Evolutionary conservation across 129 eudicot genomes (phyloP).

Genomic region (Smallanthus sonchifolius): DNA sequence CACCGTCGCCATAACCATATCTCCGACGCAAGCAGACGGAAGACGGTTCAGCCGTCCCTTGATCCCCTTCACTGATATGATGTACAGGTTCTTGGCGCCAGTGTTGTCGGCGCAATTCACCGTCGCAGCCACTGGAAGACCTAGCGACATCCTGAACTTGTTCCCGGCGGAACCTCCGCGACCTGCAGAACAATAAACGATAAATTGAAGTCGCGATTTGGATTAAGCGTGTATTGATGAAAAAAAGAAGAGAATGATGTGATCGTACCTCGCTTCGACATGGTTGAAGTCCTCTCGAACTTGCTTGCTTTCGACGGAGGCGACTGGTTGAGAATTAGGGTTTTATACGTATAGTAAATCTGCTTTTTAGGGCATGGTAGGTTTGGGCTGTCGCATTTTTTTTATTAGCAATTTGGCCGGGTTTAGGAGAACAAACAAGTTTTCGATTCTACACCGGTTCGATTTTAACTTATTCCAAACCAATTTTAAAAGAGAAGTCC

Average conservation of each 20-base stretch:
- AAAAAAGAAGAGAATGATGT: neutral
- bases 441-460: too few species aligned
- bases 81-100: slow-evolving; percentile 81
- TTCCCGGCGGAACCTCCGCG: slow-evolving; percentile 98
- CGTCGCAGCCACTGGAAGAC: slow-evolving; percentile 96
- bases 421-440: too few species aligned
- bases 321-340: slow-evolving; percentile 14
- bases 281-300: slow-evolving; percentile 19
- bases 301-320: slow-evolving; percentile 3
- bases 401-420: too few species aligned
- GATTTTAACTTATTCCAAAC: too few species aligned
- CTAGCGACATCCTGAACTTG: slow-evolving; percentile 95
- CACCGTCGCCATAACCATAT: slow-evolving; percentile 98
- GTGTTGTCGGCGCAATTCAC: slow-evolving; percentile 92
- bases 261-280: slow-evolving; percentile 60
- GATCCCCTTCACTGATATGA: slow-evolving; percentile 87
- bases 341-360: slow-evolving; percentile 13
- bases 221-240: neutral
- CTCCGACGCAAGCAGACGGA: slow-evolving; percentile 91
- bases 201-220: neutral
- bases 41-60: slow-evolving; percentile 73
- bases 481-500: too few species aligned
- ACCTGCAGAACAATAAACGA: slow-evolving; percentile 32
- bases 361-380: slow-evolving; percentile 14
- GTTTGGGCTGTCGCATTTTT: slow-evolving; percentile 7